Percentiles rank a stretch among this genome's conserved stretches.
Conservation (phyloP, 1,284 basidiomycete genomes). For the Anthracocystis panici-leucophaei region DNA sequence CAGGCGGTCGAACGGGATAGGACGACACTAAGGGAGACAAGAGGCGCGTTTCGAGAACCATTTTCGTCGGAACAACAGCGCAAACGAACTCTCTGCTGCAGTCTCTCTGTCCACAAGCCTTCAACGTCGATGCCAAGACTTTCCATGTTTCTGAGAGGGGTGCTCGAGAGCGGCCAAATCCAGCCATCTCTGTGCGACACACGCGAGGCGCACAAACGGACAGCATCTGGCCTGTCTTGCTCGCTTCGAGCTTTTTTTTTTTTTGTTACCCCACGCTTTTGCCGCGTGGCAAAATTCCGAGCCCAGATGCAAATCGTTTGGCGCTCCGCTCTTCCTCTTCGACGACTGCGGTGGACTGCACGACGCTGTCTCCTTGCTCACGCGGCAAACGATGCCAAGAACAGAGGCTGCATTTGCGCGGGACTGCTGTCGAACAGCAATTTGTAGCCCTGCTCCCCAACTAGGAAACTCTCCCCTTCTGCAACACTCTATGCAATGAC, state of each 20-base stretch:
- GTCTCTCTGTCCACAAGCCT: background rate
- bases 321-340: constrained; percentile 2
- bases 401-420: constrained; percentile 11
- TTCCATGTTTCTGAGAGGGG: background rate
- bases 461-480: too few species aligned
- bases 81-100: background rate
- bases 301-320: background rate
- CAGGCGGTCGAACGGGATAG: background rate
- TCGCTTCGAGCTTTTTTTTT: background rate
- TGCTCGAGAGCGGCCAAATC: background rate
- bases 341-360: too few species aligned
- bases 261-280: constrained; percentile 6
- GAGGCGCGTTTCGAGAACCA: background rate
- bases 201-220: constrained; percentile 3
- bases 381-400: constrained; percentile 7
- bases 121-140: constrained; percentile 7
- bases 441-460: background rate
- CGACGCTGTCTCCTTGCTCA: background rate
- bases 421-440: background rate
- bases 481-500: too few species aligned
- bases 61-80: background rate
- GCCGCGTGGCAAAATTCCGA: constrained; percentile 18
- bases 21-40: background rate
- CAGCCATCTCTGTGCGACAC: background rate
- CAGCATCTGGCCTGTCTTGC: constrained; percentile 11